Evolutionary conservation across 1,284 basidiomycete genomes (phyloP).

Genomic region (Cronartium quercuum): DNA sequence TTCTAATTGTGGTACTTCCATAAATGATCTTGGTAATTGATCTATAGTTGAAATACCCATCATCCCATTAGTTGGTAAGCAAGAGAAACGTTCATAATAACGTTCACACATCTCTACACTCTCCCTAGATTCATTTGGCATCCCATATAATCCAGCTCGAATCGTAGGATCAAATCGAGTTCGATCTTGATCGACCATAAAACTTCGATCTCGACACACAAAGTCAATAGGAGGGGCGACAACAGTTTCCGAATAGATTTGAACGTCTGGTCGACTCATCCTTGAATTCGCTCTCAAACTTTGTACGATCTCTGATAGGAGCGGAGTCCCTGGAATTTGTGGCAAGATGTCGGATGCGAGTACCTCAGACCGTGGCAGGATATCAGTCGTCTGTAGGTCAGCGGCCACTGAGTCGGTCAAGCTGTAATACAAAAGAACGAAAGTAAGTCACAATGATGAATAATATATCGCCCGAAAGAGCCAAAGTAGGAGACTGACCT

Average conservation of each 20-base stretch:
- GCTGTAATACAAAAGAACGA: background rate
- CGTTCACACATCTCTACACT: conserved; percentile 56
- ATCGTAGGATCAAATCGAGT: conserved; percentile 57
- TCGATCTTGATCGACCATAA: conserved; percentile 65
- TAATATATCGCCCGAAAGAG: no score
- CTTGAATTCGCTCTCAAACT: conserved; percentile 67
- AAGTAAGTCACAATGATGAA: background rate
- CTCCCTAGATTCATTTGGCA: conserved; percentile 65
- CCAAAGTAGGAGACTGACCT: conserved; percentile 2
- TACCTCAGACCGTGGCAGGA: conserved; percentile 36
- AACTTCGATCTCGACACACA: conserved; percentile 69
- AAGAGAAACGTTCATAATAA: conserved; percentile 59
- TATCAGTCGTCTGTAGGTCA: conserved; percentile 20
- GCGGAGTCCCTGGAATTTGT: conserved; percentile 53
- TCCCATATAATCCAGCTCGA: conserved; percentile 74
- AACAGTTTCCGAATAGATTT: conserved; percentile 72
- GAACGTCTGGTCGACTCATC: conserved; percentile 68
- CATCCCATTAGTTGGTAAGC: conserved; percentile 64
- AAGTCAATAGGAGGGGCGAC: conserved; percentile 77
- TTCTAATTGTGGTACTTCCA: conserved; percentile 92
- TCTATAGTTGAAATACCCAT: conserved; percentile 62
- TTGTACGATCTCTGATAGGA: conserved; percentile 60
- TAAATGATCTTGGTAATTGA: conserved; percentile 74
- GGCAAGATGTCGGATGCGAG: conserved; percentile 45
- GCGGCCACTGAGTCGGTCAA: conserved; percentile 27